Conservation (phyloP, 305 asterid species). For the Rubia peregrina region DNA sequence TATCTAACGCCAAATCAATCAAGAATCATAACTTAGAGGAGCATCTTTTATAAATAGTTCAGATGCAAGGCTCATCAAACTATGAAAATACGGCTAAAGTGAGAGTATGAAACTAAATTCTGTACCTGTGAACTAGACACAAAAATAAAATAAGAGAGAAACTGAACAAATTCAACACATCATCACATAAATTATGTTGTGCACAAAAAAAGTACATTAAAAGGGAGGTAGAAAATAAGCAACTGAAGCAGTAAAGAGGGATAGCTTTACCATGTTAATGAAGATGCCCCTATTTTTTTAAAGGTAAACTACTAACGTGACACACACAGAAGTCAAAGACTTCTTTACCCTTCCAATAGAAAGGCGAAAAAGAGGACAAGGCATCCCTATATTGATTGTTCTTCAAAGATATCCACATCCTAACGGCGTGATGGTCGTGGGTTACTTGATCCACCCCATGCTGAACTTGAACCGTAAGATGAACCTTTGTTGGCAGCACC, state of each 20-base stretch:
- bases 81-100: background rate
- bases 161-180: background rate
- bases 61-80: background rate
- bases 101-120: background rate
- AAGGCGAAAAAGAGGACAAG: slow-evolving; percentile 18
- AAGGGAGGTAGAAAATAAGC: slow-evolving; percentile 12
- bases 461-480: slow-evolving; percentile 35
- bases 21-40: background rate
- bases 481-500: slow-evolving; percentile 42
- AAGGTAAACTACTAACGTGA: slow-evolving; percentile 15
- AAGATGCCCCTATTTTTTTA: slow-evolving; percentile 20
- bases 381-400: slow-evolving; percentile 12
- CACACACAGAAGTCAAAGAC: slow-evolving; percentile 28
- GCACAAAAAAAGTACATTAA: slow-evolving; percentile 8
- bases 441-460: slow-evolving; percentile 41
- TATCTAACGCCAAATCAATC: background rate
- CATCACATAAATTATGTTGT: background rate
- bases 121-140: background rate
- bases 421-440: slow-evolving; percentile 38
- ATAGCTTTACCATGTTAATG: slow-evolving; percentile 20
- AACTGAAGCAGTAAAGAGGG: slow-evolving; percentile 17
- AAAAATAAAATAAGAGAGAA: background rate
- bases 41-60: background rate
- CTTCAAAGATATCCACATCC: slow-evolving; percentile 18
- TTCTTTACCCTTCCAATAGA: slow-evolving; percentile 27